Base-by-base conservation (phyloP, 2,329 filamentous ascomycete genomes). In the Sporothrix mexicana region DNA sequence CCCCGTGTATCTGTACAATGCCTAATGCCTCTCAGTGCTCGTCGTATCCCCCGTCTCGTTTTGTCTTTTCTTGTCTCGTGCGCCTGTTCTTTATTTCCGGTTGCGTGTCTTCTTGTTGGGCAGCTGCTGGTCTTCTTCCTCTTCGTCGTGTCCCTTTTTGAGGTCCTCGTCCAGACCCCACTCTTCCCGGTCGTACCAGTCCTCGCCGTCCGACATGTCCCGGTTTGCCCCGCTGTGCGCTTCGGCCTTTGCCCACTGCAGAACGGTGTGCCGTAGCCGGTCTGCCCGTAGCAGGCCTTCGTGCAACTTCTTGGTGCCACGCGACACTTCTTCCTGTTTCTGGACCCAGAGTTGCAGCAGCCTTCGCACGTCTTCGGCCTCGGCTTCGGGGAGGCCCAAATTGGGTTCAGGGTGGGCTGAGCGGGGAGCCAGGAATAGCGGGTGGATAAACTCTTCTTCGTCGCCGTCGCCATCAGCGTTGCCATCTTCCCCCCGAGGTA, bases 141-240 rank as follows among this genome's bases (percentile, higher is more conserved):
- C 93, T 78, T 92, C 91, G 74, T 94, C 92, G 77, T 93, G 91
- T 0, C 93, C 93, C 82, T 96, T 96, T 80, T 93, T 91, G 8
- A 95, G 82, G 76, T 93, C 91, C 74, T 92, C 91, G 9, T 88
- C 87, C 67, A 96, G 80, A 0, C 88, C 88, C 92, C 93, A 95
- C 82, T 93, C 92, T 70, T 93, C 91, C 78, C 88, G 88, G 80
- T 97, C 93, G 79, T 94, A 95, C 92, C 93, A 97, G 79, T 97
- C 93, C 83, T 97, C 93, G 12, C 93, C 93, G 79, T 97, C 93
- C 69, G 92, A 94, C 90, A 96, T 90, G 80, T 95, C 92, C 68
- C 90, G 81, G 79, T 90, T 89, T 20, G 84, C 79, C 1, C 90
- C 88, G 70, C 84, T 85, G 78, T 95, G 93, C 25, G 87, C 92